Conservation (phyloP, 2,329 filamentous ascomycete species). For the Nannizziopsis barbatae region DNA sequence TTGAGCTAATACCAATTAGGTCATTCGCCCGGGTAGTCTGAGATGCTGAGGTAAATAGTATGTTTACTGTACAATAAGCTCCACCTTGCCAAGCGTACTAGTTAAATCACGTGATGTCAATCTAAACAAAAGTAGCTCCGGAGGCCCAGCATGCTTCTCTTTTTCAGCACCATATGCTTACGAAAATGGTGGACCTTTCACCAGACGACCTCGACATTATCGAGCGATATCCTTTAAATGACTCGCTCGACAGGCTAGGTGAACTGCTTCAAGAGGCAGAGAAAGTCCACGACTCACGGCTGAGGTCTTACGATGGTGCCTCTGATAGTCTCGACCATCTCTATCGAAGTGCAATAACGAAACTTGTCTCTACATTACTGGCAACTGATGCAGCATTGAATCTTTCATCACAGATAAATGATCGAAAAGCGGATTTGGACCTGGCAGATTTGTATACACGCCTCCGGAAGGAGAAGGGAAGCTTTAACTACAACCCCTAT, state of each 20-base stretch:
- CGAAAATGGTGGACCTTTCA: too few relatives aligned
- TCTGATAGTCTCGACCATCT: background rate
- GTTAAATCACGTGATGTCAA: too few relatives aligned
- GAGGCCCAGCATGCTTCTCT: too few relatives aligned
- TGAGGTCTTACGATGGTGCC: slow-evolving; percentile 1
- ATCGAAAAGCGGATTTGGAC: too few relatives aligned
- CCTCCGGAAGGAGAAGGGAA: background rate
- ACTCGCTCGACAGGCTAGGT: slow-evolving; percentile 7
- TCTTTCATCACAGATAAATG: slow-evolving; percentile 1
- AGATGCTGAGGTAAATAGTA: too few relatives aligned
- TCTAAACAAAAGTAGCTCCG: too few relatives aligned
- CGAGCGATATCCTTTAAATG: slow-evolving; percentile 7
- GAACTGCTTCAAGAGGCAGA: slow-evolving; percentile 9
- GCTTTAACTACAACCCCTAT: slow-evolving; percentile 13
- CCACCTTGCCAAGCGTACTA: too few relatives aligned
- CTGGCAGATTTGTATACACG: background rate
- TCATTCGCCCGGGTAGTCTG: too few relatives aligned
- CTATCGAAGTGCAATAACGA: slow-evolving; percentile 4
- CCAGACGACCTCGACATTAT: slow-evolving; percentile 7
- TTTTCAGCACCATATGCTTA: too few relatives aligned
- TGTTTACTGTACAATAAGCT: too few relatives aligned
- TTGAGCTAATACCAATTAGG: too few relatives aligned
- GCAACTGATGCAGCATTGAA: background rate
- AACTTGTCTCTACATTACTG: slow-evolving; percentile 1
- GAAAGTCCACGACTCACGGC: background rate